Conservation (phyloP, 768 basidiomycete species). For the Lactarius sanguifluus region DNA sequence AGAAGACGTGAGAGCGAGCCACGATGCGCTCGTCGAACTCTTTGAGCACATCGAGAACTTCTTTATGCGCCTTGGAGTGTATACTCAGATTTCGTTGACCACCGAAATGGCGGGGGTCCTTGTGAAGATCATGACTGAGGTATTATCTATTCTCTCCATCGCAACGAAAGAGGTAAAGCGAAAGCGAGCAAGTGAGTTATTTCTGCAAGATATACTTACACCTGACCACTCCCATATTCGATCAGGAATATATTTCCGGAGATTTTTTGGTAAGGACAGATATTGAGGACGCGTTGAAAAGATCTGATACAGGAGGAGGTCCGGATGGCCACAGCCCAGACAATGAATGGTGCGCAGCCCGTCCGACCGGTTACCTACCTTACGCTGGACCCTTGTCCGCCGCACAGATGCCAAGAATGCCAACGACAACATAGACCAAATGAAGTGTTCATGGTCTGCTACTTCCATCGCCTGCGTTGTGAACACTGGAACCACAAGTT, state of each 20-base stretch:
- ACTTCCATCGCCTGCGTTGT: no score
- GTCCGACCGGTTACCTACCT: no score
- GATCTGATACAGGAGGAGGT: background rate
- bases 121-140: background rate
- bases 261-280: background rate
- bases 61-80: background rate
- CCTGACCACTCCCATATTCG: background rate
- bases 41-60: background rate
- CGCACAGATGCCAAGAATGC: no score
- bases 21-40: background rate
- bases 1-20: background rate
- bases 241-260: background rate
- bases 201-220: background rate
- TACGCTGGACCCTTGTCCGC: no score
- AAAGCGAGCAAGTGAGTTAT: background rate
- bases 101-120: background rate
- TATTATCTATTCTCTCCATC: background rate
- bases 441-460: no score
- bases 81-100: background rate
- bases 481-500: no score
- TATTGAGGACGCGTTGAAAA: background rate
- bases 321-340: background rate
- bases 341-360: background rate
- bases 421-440: no score
- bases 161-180: background rate